Base-by-base conservation (phyloP, 2,329 filamentous ascomycete genomes). In the Didymella keratinophila region DNA sequence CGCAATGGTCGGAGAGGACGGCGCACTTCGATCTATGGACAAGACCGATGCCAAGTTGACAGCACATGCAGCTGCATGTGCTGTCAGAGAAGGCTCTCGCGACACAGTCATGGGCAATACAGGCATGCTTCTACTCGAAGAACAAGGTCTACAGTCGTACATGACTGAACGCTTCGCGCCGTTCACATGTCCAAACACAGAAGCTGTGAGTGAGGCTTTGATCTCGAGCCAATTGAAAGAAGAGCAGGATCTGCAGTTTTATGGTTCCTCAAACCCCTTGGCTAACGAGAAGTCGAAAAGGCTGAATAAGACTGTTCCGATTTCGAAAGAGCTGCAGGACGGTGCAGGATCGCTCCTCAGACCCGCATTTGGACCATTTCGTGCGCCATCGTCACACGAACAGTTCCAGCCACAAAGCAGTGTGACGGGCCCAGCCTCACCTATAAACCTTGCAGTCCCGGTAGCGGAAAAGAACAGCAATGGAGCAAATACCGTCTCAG, bases 81-180 rank as follows among this genome's bases (percentile, higher is more conserved):
- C 55, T 27, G 41, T 43, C 25, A 39, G 56, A 27, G 48, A 27
- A 51, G 64, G 32, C 51, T 68, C 65, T 57, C 69, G 58, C 16
- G 78, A 80, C 44, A 71, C 74, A 0, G 78, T 82, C 14, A 82
- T 82, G 81, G 78, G 79, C 16, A 77, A 78, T 48, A 80, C 78
- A 2, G 79, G 80, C 5, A 82, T 82, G 80, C 70, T 80, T 37
- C 70, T 82, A 1, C 74, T 82, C 27, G 81, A 83, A 62, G 80
- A 82, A 56, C 69, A 75, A 14, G 79, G 79, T 8, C 65, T 81
- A 30, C 80, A 82, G 48, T 67, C 68, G 21, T 72, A 75, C 54
- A 61, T 67, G 18, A 63, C 66, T 4, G 74, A 77, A 58, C 60
- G 58, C 10, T 78, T 76, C 51, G 60, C 68, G 27, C 76, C 76